Conservation (phyloP, 805 yeast genomes). For the Pichia scutulata region DNA sequence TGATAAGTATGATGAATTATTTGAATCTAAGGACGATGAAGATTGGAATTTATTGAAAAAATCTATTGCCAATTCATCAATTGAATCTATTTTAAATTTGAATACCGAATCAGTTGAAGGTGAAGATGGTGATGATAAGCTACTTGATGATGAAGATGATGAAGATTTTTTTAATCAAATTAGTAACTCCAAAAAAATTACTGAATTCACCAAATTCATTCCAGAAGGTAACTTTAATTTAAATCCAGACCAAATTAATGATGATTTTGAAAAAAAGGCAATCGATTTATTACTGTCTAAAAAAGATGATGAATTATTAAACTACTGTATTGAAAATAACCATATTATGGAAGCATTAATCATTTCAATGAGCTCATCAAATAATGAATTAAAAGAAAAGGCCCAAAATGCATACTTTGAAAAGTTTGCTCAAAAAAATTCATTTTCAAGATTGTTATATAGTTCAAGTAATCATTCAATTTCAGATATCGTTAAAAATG, state of each 20-base stretch:
- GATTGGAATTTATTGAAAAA: constrained; percentile 63
- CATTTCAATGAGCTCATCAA: constrained; percentile 63
- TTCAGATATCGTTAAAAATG: constrained; percentile 68
- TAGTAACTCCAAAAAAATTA: constrained; percentile 16
- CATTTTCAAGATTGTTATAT: constrained; percentile 69
- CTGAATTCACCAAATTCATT: constrained; percentile 19
- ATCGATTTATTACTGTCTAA: constrained; percentile 50
- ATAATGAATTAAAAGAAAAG: constrained; percentile 50
- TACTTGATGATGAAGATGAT: constrained; percentile 21
- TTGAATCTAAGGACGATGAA: constrained; percentile 27
- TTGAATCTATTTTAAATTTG: constrained; percentile 3
- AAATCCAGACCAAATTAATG: constrained; percentile 8
- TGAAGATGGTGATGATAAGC: constrained; percentile 15
- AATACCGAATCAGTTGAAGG: background rate
- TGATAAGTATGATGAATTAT: constrained; percentile 45
- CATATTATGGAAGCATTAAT: constrained; percentile 73
- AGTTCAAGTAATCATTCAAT: constrained; percentile 46
- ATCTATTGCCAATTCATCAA: constrained; percentile 31
- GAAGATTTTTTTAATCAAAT: constrained; percentile 35
- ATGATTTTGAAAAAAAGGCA: constrained; percentile 39
- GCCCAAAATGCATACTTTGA: constrained; percentile 68
- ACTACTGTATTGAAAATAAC: constrained; percentile 53
- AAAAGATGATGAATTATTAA: constrained; percentile 59
- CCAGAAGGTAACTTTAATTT: constrained; percentile 52
- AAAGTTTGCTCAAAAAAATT: constrained; percentile 40